Base-by-base conservation (phyloP, 257 asterid species). In the Jasminum sambac region DNA sequence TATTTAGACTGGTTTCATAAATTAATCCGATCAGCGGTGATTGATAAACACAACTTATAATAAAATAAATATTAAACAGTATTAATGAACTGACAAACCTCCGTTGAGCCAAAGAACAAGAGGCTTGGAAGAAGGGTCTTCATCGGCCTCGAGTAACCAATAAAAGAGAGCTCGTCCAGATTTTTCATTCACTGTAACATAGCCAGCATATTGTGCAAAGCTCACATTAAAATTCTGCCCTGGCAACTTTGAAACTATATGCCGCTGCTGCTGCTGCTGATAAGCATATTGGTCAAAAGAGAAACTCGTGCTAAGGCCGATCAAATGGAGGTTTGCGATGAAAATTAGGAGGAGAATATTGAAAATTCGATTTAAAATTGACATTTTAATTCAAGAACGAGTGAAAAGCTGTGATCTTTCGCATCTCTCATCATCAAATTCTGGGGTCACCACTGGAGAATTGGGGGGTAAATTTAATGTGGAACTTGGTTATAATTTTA, bases 91-190 rank as follows among this genome's bases (percentile, higher is more conserved):
- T 10, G 12, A 62, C 66, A 2, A 50, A 93, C 98, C 97, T 91
- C 98, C 98, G 83, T 91, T 94, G 55, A 89, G 96, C 98, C 98
- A 94, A 69, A 94, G 98, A 80, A 94, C 82, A 72, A 94, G 78
- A 76, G 98, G 97, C 74, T 91, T 91, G 43, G 96, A 84, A 66
- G 95, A 78, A 80, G 99, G 91, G 64, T 91, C 91, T 36, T 89
- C 95, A 8, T 79, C 87, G 72, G 97, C 92, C 79, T 91, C 99
- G 72, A 94, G 86, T 87, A 94, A 89, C 97, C 99, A 91, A 58
- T 91, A 94, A 75, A 94, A 94, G 0, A 90, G 77, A 0, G 89
- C 78, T 70, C 96, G 85, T 39, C 90, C 97, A 76, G 83, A 79
- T 44, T 86, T 83, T 72, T 86, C 24, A 25, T 91, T 86, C 14